Conservation (phyloP, 2,329 filamentous ascomycete genomes). For the Monosporascus sp. region DNA sequence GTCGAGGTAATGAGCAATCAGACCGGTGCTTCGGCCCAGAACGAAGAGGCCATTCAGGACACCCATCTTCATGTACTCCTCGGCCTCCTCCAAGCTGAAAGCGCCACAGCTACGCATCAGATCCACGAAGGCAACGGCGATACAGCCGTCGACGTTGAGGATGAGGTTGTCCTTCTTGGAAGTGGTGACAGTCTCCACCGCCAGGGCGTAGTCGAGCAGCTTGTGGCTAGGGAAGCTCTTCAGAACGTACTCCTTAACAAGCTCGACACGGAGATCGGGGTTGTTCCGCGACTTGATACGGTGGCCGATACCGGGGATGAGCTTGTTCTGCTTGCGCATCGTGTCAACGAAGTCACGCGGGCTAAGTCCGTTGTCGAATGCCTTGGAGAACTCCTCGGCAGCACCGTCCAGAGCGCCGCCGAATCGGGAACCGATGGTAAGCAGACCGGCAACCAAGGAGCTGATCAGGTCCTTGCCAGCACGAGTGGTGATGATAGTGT, state of each 20-base stretch:
- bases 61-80: constrained; percentile 99
- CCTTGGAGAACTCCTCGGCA: constrained; percentile 96
- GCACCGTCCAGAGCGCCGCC: constrained; percentile 97
- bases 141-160: constrained; percentile 96
- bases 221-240: constrained; percentile 97
- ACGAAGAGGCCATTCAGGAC: constrained; percentile 99
- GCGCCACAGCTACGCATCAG: constrained; percentile 96
- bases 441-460: constrained; percentile 88
- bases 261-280: constrained; percentile 97
- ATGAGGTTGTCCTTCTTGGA: constrained; percentile 99
- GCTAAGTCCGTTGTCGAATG: constrained; percentile 95
- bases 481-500: constrained; percentile 99
- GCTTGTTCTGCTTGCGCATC: constrained; percentile 99
- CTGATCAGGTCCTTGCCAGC: constrained; percentile 98
- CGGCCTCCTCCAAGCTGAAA: constrained; percentile 91
- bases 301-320: constrained; percentile 98
- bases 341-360: constrained; percentile 98
- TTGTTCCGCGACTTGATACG: constrained; percentile 99
- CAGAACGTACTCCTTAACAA: constrained; percentile 98
- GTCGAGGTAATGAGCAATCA: constrained; percentile 99
- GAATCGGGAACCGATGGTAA: constrained; percentile 97
- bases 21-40: constrained; percentile 91
- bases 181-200: constrained; percentile 95
- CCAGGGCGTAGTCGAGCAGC: constrained; percentile 96
- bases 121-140: constrained; percentile 98